Base-by-base conservation (phyloP, 129 eudicot species). In the Apium graveolens region DNA sequence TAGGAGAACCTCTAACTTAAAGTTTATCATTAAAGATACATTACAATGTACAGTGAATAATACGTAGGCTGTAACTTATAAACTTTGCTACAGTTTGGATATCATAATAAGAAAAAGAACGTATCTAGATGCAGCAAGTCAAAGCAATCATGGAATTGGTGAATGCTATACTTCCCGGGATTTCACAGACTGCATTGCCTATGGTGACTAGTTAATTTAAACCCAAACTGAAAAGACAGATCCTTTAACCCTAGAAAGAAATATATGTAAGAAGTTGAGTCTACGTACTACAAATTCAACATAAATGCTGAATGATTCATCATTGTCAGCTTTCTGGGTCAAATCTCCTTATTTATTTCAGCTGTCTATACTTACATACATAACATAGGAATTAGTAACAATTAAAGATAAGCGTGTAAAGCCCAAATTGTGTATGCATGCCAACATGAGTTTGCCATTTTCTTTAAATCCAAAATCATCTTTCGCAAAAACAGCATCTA, bases 251-350 rank as follows among this genome's bases (percentile, higher is more conserved):
- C 68, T n/a, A 60, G 32, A n/a, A 11, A n/a, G n/a, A n/a, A n/a
- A n/a, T n/a, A 60, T 60, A 55, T 27, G 65, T 21, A 60, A 26
- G 14, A 60, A 60, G 34, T 60, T 10, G 1, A 60, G 68, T 60
- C 68, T 0, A 26, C 16, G 21, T 26, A 10, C 0, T 26, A 10
- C 0, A 27, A 66, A 31, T 29, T 13, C 24, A 66, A 66, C 39
- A 31, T 32, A 66, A 27, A 66, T 31, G 16, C 68, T 26, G 68
- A 12, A 60, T 60, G 68, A 66, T 66, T 66, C 37, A 66, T 66
- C 39, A 66, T 2, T 66, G 72, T 66, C 72, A 66, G 72, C 72
- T 66, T 66, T 66, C 41, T 31, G 72, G 48, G 29, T 70, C 74
- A 70, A 35, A 35, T 20, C 26, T 70, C 45, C 11, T 7, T 35